Evolutionary conservation across 2,329 filamentous ascomycete genomes (phyloP), one percentile per base, ranked within the genome.

Genomic region (Rhytidhysteron rufulum): DNA sequence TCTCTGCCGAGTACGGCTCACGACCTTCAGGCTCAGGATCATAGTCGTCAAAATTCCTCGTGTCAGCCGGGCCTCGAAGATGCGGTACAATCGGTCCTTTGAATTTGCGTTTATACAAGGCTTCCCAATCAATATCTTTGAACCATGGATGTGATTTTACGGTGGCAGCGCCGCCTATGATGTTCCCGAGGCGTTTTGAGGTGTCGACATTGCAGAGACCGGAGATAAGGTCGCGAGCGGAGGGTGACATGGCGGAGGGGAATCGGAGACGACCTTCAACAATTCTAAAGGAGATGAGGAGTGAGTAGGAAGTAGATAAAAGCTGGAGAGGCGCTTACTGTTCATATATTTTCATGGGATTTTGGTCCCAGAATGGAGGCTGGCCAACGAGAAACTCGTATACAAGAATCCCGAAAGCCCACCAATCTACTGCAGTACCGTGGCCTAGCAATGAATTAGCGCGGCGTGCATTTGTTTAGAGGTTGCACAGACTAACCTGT

Each of bases 311-410:
- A n/a, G 8, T 22, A 27, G 24, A 8, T 27, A 27, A 27, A 27
- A 27, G 24, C 24, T n/a, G n/a, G 27, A 20, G 3, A 17, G 19
- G 17, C 7, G 48, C 62, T 42, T 57, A 71, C 69, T 75, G 79
- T 62, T 88, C 87, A 67, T 91, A 91, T 43, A 91, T 91, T 62
- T 90, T 87, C 50, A 91, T 86, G 1, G 86, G 86, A 50, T 89
- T 91, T 49, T 87, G 82, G 58, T 90, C 83, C 85, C 86, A 93
- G 60, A 91, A 93, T 0, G 87, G 87, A 11, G 87, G 87, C 57
- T 90, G 89, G 20, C 87, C 87, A 8, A 87, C 88, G 35, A 91
- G 69, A 58, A 91, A 91, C 60, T 93, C 87, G 63, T 88, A 91
- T 43, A 91, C 82, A 41, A 93, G 67, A 50, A 91, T 89, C 19